Base-by-base conservation (phyloP, 2,329 filamentous ascomycete genomes). In the Coniochaeta sp. region DNA sequence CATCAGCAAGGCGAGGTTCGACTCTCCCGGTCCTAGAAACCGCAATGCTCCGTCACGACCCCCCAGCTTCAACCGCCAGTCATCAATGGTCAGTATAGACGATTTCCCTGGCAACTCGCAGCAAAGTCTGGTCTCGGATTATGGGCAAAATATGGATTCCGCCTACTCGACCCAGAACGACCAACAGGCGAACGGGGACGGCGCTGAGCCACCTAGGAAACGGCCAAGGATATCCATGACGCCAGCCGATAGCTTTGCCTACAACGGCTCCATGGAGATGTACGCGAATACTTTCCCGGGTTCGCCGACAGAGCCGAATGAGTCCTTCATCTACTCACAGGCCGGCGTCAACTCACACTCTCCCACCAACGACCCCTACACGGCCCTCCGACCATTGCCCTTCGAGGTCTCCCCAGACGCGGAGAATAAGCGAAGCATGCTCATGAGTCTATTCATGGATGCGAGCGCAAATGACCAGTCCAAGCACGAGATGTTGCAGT, bases 1-100 rank as follows among this genome's bases (percentile, higher is more conserved):
- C 53, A 95, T 99, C 68, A 96, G 89, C 79, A 96, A 97, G 72
- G 92, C 94, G 14, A 82, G 92, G 12, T 87, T 96, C 61, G 91
- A 96, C 65, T 96, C 91, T 2, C 91, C 91, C 1, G 86, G 80
- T 7, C 87, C 87, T 4, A 77, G 87, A 53, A 76, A 72, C 52
- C 79, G 81, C 28, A 83, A 52, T 18, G 83, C 83, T 8, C 82
- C 82, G 2, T 79, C 83, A 22, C 78, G 85, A 38, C 81, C 86
- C 0, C 78, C 84, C 32, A 84, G 85, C 58, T 87, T 88, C 59
- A 85, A 83, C 63, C 81, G 87, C 52, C 85, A 88, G 60, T 78
- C 85, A 4, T 87, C 85, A 2, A 84, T 85, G 66, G 85, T 88
- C 58, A 86, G 86, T 50, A 77, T 80, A 45, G 79, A 87, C 62